Percentiles rank a stretch among this genome's conserved stretches.
Conservation (phyloP, 1,139 yeast genomes). For the Eremothecium sinecaudum region DNA sequence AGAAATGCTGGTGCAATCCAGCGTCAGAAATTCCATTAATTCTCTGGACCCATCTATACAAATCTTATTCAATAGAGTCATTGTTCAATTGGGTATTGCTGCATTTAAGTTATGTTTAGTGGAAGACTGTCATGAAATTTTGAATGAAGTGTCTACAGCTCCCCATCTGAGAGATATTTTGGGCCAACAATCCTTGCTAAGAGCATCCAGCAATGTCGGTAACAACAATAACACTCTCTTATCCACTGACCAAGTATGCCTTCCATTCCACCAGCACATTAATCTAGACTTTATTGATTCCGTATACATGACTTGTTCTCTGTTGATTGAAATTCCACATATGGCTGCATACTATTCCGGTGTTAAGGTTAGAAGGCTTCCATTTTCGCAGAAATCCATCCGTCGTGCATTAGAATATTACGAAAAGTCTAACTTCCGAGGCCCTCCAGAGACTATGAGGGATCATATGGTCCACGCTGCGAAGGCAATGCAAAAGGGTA, state of each 20-base stretch:
- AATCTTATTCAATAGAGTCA: constrained; percentile 87
- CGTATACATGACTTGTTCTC: constrained; percentile 82
- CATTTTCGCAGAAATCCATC: constrained; percentile 65
- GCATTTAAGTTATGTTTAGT: constrained; percentile 90
- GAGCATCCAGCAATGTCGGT: constrained; percentile 41
- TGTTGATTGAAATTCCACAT: constrained; percentile 85
- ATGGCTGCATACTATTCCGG: constrained; percentile 54
- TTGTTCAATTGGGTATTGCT: constrained; percentile 90
- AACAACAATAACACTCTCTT: constrained; percentile 29
- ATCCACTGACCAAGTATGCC: constrained; percentile 56
- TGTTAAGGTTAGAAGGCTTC: constrained; percentile 54
- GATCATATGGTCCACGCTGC: constrained; percentile 94
- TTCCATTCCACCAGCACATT: constrained; percentile 98
- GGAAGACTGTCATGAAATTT: constrained; percentile 76
- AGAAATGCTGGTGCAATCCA: constrained; percentile 78
- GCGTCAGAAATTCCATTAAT: constrained; percentile 73
- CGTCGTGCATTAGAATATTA: constrained; percentile 87
- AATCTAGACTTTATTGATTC: constrained; percentile 91
- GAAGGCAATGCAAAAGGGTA: constrained; percentile 77
- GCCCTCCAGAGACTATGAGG: constrained; percentile 95
- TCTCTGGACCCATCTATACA: constrained; percentile 79
- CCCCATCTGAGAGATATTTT: constrained; percentile 83
- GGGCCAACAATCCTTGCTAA: constrained; percentile 76
- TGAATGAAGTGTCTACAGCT: constrained; percentile 82
- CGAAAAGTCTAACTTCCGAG: constrained; percentile 90